Conservation (phyloP, 192 early-diverging fungal species). For the Coemansia sp. region DNA sequence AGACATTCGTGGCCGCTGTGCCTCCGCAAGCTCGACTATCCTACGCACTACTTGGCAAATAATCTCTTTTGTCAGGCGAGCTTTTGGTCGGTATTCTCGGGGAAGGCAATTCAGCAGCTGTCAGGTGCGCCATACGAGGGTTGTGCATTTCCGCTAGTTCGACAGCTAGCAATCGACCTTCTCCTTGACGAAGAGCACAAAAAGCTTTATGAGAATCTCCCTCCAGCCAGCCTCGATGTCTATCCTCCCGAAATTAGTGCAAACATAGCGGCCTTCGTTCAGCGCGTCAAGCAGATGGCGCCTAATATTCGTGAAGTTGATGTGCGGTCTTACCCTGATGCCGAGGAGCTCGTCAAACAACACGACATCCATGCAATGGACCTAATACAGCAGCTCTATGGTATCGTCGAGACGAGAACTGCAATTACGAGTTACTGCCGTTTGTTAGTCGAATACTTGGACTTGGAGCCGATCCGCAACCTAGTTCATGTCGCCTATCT, state of each 20-base stretch:
- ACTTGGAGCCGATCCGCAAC: background rate
- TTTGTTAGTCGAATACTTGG: background rate
- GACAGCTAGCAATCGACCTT: background rate
- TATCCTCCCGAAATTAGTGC: background rate
- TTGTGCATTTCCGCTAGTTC: background rate
- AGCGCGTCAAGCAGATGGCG: background rate
- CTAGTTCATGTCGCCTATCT: background rate
- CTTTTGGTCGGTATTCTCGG: background rate
- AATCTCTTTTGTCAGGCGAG: background rate
- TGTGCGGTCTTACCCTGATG: background rate
- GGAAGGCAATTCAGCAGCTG: background rate
- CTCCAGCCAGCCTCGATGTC: too few species aligned
- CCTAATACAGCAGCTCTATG: background rate
- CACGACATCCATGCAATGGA: background rate
- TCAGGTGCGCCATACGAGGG: background rate
- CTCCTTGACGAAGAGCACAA: background rate
- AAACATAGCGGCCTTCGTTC: background rate
- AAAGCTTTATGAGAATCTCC: too few species aligned
- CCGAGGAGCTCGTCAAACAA: background rate
- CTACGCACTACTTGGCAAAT: background rate
- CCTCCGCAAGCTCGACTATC: background rate
- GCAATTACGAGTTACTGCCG: background rate
- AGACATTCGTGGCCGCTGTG: background rate
- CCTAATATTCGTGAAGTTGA: background rate
- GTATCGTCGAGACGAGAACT: background rate